Base-by-base conservation (phyloP, 257 asterid species). In the Ballota nigra region DNA sequence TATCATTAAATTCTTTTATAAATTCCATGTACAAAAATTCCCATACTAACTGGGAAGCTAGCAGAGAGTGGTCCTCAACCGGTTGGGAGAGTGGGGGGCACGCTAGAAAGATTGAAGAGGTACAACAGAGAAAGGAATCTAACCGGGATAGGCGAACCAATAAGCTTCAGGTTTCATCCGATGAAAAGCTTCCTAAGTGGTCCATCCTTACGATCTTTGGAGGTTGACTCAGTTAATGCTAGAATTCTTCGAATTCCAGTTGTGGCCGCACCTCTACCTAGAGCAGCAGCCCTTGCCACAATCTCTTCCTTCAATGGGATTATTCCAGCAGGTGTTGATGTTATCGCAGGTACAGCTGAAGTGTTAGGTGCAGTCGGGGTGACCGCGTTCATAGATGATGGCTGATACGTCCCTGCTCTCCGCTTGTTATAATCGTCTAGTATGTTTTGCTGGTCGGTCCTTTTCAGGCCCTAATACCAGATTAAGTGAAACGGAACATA, bases 221-320 rank as follows among this genome's bases (percentile, higher is more conserved):
- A 92, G 23, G 97, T 91, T 41, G 90, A 78, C 79, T 95, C 97
- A 0, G 99, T 95, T 70, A 95, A 77, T 20, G 98, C 98, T 20
- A 92, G 90, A 83, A 95, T 84, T 81, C 96, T 85, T 74, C 92
- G 87, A 63, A 95, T 85, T 40, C 98, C 98, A 10, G 95, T 95
- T 0, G 99, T 90, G 76, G 97, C 96, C 9, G 97, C 97, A 26
- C 96, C 99, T 86, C 98, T 83, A 15, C 99, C 98, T 2, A 95
- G 95, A 24, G 98, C 99, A 51, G 98, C 97, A 52, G 99, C 99
- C 81, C 99, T 83, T 29, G 97, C 88, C 47, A 95, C 90, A 56
- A 95, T 85, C 81, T 95, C 98, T 79, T 95, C 99, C 78, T 89
- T 88, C 75, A 89, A 73, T 8, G 88, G 86, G 69, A 91, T 84